These are phyloP conservation scores for Onygena corvina DNA, from an alignment of 2,329 filamentous ascomycete species.

Conservation along the genomic window DNA sequence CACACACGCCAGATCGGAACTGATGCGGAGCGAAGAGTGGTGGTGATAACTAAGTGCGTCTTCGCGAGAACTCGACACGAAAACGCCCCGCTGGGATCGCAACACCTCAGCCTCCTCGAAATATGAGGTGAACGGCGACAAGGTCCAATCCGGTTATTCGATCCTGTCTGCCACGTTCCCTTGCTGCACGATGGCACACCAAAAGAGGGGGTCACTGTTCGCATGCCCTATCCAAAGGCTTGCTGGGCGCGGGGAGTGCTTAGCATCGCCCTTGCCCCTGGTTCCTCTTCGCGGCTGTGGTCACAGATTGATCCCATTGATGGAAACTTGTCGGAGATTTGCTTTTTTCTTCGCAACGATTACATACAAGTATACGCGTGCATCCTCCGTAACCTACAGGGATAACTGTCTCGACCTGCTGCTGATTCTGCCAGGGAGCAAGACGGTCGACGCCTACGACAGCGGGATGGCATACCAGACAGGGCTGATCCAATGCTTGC, in stretches of 20 bases:
- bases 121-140: slow-evolving; percentile 3
- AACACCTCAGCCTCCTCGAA: slow-evolving; percentile 1
- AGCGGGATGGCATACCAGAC: not conserved
- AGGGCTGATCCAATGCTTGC: slow-evolving; percentile 1
- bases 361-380: not conserved
- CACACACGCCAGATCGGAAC: not conserved
- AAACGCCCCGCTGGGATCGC: not conserved
- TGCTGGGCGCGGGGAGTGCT: not conserved
- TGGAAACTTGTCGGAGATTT: slow-evolving; percentile 6
- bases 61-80: slow-evolving; percentile 1
- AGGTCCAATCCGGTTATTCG: slow-evolving; percentile 2
- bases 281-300: not conserved
- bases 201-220: not conserved
- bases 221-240: not conserved
- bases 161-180: slow-evolving; percentile 6
- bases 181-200: slow-evolving; percentile 4
- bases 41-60: not conserved
- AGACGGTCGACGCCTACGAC: not conserved
- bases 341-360: slow-evolving; percentile 4
- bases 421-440: slow-evolving; percentile 2
- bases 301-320: slow-evolving; percentile 5
- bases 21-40: too few species aligned
- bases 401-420: not conserved
- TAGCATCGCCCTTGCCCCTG: not conserved
- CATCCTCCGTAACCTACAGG: too few species aligned